Evolutionary conservation across 1,284 basidiomycete genomes (phyloP).

Genomic region (Quambalaria eucalypti): DNA sequence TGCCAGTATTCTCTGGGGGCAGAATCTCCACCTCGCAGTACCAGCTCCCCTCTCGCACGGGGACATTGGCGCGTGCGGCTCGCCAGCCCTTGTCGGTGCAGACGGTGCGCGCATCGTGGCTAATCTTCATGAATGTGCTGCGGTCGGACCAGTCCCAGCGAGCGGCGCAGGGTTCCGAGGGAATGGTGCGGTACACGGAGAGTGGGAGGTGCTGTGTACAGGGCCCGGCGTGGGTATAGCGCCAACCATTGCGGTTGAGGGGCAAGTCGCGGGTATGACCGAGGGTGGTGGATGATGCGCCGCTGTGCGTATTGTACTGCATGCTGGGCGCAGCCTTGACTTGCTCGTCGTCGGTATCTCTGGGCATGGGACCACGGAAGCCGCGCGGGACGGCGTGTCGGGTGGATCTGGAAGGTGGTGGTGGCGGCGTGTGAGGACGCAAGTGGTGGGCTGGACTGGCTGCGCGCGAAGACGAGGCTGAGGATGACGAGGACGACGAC

Average conservation of each 20-base stretch:
- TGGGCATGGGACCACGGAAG: slow-evolving; percentile 32
- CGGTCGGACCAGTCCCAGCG: slow-evolving; percentile 59
- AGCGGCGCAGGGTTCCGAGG: slow-evolving; percentile 22
- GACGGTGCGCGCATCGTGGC: slow-evolving; percentile 67
- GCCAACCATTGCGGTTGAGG: slow-evolving; percentile 38
- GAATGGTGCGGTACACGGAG: slow-evolving; percentile 35
- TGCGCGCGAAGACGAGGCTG: slow-evolving; percentile 8
- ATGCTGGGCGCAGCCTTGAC: slow-evolving; percentile 25
- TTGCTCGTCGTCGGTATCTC: slow-evolving; percentile 27
- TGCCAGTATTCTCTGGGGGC: slow-evolving; percentile 51
- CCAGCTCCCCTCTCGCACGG: slow-evolving; percentile 82
- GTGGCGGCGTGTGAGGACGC: neutral
- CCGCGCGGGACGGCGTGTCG: slow-evolving; percentile 16
- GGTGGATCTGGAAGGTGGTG: neutral
- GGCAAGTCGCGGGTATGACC: slow-evolving; percentile 29
- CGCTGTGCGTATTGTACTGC: too few relatives aligned
- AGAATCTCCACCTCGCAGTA: slow-evolving; percentile 83
- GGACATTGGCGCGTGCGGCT: slow-evolving; percentile 77
- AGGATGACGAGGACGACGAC: neutral
- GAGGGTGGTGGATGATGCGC: slow-evolving; percentile 16
- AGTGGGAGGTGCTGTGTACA: slow-evolving; percentile 22
- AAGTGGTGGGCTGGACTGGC: too few relatives aligned
- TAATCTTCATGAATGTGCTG: slow-evolving; percentile 60
- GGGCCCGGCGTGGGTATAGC: slow-evolving; percentile 39
- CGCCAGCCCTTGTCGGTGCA: slow-evolving; percentile 81